Evolutionary conservation across 768 basidiomycete genomes (phyloP).

Genomic region (Macrolepiota albuminosa): DNA sequence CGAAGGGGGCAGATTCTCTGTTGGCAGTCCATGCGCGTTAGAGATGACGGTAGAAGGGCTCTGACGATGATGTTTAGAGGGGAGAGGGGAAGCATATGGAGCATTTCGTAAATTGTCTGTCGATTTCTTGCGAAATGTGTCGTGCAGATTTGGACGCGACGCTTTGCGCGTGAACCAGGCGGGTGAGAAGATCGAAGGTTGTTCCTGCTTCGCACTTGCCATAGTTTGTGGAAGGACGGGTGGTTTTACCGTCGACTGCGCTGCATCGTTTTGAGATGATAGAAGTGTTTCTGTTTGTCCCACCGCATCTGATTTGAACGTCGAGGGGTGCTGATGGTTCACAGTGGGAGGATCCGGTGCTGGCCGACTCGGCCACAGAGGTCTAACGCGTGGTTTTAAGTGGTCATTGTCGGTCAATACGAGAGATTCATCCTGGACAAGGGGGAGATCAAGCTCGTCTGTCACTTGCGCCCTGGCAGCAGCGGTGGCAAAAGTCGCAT

Average conservation of each 20-base stretch:
- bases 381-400: not conserved
- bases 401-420: not conserved
- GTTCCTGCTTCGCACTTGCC: not conserved
- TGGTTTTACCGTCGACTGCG: not conserved
- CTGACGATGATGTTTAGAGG: constrained; percentile 1
- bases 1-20: not conserved
- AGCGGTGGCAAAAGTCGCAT: not conserved
- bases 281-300: not conserved
- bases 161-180: constrained; percentile 9
- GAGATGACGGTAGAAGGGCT: constrained; percentile 5
- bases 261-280: not conserved
- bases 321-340: not conserved
- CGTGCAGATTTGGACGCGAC: constrained; percentile 7
- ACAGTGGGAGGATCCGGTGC: not conserved
- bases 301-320: not conserved
- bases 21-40: not conserved
- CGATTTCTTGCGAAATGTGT: not conserved
- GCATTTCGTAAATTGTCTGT: not conserved
- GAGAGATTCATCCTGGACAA: not conserved
- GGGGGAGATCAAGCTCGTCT: not conserved
- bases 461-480: not conserved
- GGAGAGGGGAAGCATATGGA: not conserved
- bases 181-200: not conserved
- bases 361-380: not conserved
- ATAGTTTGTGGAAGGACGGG: not conserved